Base-by-base conservation (phyloP, 2,329 filamentous ascomycete species). In the Coniochaeta sp. region DNA sequence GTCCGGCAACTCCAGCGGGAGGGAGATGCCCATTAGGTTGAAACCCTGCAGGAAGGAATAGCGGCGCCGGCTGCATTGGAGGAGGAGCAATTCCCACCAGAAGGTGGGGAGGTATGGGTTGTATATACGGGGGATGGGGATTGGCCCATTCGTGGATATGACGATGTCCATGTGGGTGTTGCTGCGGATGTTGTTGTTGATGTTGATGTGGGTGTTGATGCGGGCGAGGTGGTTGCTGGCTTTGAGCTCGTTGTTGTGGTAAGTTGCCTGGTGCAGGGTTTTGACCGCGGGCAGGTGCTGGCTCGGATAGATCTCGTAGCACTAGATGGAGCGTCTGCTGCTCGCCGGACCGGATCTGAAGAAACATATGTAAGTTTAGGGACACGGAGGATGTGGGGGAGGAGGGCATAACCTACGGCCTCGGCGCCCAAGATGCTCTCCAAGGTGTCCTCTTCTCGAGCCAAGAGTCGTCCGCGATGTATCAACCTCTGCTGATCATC, bases 401-500 rank as follows among this genome's bases (percentile, higher is more conserved):
- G 31, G 20, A 13, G 20, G 5, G 48, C 4, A 20, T 33, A 31
- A 60, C 74, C 57, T 69, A 82, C 79, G 50, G 70, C 65, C 54
- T 81, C 75, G 52, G 73, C 67, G 3, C 81, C 80, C 60, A 85
- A 79, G 3, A 85, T 65, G 32, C 81, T 74, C 22, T 73, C 61
- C 66, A 86, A 68, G 14, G 75, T 82, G 52, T 82, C 78, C 10
- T 67, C 66, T 32, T 83, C 79, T 48, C 74, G 74, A 27, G 70
- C 63, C 47, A 85, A 66, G 46, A 82, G 71, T 31, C 80, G 76
- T 1, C 82, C 82, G 38, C 77, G 72, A 59, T 85, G 76, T 32
- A 86, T 85, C 53, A 86, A 66, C 38, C 82, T 73, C 62, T 85
- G 79, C 30, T 76, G 71, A 30, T 80, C 73, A 54, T 81, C 73